phyloP scores from a whole-genome alignment of 1,139 yeast species.

The Blastobotrys petasosporus region DNA sequence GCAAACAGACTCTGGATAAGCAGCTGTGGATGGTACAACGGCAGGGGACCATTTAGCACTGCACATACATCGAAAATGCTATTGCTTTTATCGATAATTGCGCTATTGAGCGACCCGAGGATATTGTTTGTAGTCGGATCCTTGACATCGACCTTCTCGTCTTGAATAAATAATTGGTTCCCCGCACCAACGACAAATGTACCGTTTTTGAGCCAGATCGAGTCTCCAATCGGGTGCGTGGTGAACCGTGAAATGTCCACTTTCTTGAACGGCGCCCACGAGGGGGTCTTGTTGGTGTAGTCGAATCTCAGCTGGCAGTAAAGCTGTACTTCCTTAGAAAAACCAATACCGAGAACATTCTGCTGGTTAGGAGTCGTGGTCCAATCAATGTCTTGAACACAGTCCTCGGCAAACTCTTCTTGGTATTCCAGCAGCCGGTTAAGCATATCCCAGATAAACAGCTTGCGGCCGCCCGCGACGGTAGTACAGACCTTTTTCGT shows the following conservation, averaged over 20 bases:
- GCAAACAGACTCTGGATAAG: constrained; percentile 70
- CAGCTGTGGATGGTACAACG: constrained; percentile 87
- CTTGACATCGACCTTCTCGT: constrained; percentile 55
- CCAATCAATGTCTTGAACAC: constrained; percentile 70
- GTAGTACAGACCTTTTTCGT: constrained; percentile 70
- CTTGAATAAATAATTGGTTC: constrained; percentile 79
- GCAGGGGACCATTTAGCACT: constrained; percentile 81
- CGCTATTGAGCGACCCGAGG: constrained; percentile 28
- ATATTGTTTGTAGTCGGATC: constrained; percentile 43
- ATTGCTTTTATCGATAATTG: constrained; percentile 10
- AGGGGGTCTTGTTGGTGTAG: constrained; percentile 72
- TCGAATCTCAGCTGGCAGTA: constrained; percentile 84
- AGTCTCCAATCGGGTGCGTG: constrained; percentile 78
- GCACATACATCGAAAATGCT: constrained; percentile 62
- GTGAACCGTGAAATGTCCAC: constrained; percentile 69
- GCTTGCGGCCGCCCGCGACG: constrained; percentile 43
- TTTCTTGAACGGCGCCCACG: constrained; percentile 69
- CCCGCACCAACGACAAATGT: constrained; percentile 81
- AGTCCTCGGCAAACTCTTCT: constrained; percentile 37
- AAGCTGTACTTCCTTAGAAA: constrained; percentile 49
- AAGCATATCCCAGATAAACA: constrained; percentile 73
- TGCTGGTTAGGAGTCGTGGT: constrained; percentile 59
- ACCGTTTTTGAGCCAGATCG: constrained; percentile 78
- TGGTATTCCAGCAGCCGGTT: constrained; percentile 64
- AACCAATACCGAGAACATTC: constrained; percentile 77